Evolutionary conservation across 139 green algal genomes (phyloP).

Genomic region (Coelastrella sp.): DNA sequence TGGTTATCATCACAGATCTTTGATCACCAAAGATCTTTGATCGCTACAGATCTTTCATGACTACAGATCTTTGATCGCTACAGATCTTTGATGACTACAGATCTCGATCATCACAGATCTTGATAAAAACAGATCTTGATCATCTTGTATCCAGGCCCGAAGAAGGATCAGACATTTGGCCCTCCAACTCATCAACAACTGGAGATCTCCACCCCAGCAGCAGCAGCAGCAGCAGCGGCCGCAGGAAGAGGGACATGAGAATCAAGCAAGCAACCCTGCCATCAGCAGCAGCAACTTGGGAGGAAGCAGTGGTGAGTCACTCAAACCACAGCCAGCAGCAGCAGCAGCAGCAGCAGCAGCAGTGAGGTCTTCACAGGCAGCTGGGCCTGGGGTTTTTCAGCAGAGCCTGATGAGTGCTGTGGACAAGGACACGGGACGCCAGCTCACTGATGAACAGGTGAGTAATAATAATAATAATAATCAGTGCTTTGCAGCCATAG

Average conservation of each 20-base stretch:
- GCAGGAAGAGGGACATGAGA: background rate
- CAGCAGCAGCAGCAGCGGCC: slow-evolving; percentile 41
- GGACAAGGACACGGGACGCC: slow-evolving; percentile 46
- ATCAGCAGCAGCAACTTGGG: background rate
- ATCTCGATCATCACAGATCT: too few species aligned
- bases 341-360: background rate
- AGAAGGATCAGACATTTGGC: background rate
- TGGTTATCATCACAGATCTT: too few species aligned
- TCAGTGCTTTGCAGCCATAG: too few species aligned
- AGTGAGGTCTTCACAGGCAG: slow-evolving; percentile 46
- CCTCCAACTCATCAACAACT: slow-evolving; percentile 11
- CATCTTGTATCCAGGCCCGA: background rate
- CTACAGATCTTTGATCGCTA: too few species aligned
- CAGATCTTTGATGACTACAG: too few species aligned
- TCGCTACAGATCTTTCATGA: too few species aligned
- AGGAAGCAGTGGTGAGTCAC: background rate
- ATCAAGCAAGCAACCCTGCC: background rate
- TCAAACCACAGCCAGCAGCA: background rate
- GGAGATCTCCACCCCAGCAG: background rate
- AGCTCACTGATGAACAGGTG: slow-evolving; percentile 46
- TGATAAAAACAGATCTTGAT: background rate
- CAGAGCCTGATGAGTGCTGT: slow-evolving; percentile 10
- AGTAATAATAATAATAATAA: too few species aligned
- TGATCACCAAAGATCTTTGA: too few species aligned
- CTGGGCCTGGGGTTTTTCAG: slow-evolving; percentile 32